These are phyloP conservation scores for Alternaria triticimaculans DNA, from an alignment of 2,329 filamentous ascomycete genomes.

Conservation along the genomic window DNA sequence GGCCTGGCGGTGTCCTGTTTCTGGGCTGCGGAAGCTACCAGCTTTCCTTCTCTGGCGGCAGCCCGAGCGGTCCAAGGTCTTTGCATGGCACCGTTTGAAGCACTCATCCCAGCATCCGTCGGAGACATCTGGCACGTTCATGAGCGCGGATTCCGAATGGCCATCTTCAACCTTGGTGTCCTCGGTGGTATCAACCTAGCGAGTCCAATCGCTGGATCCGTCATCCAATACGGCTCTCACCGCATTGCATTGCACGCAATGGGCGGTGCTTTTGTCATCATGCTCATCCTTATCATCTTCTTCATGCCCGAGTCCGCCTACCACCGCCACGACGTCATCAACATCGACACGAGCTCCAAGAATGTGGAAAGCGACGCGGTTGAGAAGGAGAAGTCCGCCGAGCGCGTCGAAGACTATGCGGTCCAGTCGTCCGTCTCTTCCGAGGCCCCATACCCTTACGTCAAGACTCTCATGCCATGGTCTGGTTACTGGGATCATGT, in stretches of 20 bases:
- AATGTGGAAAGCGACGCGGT: slow-evolving; percentile 10
- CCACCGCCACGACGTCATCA: slow-evolving; percentile 13
- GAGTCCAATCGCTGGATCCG: slow-evolving; percentile 27
- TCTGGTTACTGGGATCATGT: slow-evolving; percentile 29
- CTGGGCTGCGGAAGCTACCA: slow-evolving; percentile 32
- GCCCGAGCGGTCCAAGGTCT: slow-evolving; percentile 30
- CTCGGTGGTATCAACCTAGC: slow-evolving; percentile 35
- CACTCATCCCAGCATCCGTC: slow-evolving; percentile 32
- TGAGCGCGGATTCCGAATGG: slow-evolving; percentile 31
- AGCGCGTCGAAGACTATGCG: slow-evolving; percentile 14
- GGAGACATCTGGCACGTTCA: slow-evolving; percentile 35
- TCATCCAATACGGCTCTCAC: slow-evolving; percentile 31
- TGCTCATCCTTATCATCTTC: slow-evolving; percentile 30
- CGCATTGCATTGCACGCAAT: slow-evolving; percentile 30
- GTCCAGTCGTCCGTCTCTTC: not conserved
- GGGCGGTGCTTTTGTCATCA: slow-evolving; percentile 29
- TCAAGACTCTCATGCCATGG: slow-evolving; percentile 20
- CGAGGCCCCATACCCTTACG: slow-evolving; percentile 12
- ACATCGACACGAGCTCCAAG: slow-evolving; percentile 27
- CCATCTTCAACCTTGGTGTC: slow-evolving; percentile 34
- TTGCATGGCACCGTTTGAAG: slow-evolving; percentile 36
- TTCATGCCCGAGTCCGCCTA: slow-evolving; percentile 35
- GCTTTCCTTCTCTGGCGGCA: slow-evolving; percentile 26
- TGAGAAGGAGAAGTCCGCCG: slow-evolving; percentile 19
- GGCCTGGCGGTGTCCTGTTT: slow-evolving; percentile 28